Conservation (phyloP, 306 rosid genomes). For the Argentina anserina region DNA sequence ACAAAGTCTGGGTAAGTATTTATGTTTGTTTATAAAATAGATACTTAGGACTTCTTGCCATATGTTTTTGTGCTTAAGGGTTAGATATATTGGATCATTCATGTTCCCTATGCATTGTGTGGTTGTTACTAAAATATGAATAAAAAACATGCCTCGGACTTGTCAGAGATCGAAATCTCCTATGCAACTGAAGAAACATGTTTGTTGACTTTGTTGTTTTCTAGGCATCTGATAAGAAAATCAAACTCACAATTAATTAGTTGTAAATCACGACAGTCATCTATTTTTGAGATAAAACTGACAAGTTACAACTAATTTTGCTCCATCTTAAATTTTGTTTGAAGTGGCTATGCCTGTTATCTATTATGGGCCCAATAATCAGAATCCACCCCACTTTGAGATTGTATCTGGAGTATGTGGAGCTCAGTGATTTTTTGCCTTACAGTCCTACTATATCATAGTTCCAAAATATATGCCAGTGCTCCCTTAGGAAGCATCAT, state of each 20-base stretch:
- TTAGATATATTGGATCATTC: not conserved
- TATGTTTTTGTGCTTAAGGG: not conserved
- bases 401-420: not conserved
- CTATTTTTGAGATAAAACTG: not conserved
- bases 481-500: not conserved
- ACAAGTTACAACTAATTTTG: not conserved
- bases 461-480: not conserved
- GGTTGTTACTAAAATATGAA: not conserved
- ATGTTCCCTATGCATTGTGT: not conserved
- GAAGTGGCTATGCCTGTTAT: not conserved
- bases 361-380: not conserved
- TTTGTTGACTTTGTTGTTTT: not conserved
- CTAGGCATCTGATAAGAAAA: not conserved
- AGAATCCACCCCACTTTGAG: not conserved
- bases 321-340: not conserved
- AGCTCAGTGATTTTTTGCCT: not conserved
- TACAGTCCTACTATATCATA: not conserved
- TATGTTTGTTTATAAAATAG: not conserved
- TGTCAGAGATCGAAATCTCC: not conserved
- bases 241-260: not conserved
- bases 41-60: not conserved
- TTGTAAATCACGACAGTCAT: not conserved
- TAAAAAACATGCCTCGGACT: not conserved
- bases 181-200: not conserved
- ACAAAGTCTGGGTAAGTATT: conserved; percentile 69